These are phyloP conservation scores for Paraconiothyrium brasiliense DNA, from an alignment of 2,329 filamentous ascomycete genomes.

Conservation along the genomic window DNA sequence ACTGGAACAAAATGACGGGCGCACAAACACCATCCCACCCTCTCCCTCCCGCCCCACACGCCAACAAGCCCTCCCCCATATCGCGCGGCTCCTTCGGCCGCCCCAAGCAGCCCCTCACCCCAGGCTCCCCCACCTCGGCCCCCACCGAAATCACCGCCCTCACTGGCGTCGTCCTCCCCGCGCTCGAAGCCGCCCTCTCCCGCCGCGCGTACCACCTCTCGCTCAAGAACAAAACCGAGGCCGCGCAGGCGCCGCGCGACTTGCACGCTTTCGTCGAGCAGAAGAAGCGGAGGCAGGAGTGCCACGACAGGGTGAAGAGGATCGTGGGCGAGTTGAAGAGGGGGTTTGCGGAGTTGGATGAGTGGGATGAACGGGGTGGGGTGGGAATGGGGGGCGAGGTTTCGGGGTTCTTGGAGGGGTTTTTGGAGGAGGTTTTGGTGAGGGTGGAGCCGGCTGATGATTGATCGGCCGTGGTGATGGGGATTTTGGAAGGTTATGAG, in stretches of 20 bases:
- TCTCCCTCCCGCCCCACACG: slow-evolving; percentile 20
- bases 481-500: too few species aligned
- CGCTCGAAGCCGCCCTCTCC: slow-evolving; percentile 88
- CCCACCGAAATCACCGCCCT: slow-evolving; percentile 81
- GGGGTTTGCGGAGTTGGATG: slow-evolving; percentile 89
- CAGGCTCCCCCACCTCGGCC: slow-evolving; percentile 41
- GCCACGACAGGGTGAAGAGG: slow-evolving; percentile 83
- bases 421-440: slow-evolving; percentile 92
- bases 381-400: slow-evolving; percentile 95
- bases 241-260: slow-evolving; percentile 63
- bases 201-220: slow-evolving; percentile 72
- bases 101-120: slow-evolving; percentile 27
- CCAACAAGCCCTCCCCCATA: slow-evolving; percentile 31
- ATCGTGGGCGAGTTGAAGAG: slow-evolving; percentile 84
- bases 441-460: slow-evolving; percentile 88
- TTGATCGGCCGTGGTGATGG: too few species aligned
- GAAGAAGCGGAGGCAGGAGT: slow-evolving; percentile 59
- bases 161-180: slow-evolving; percentile 90
- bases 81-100: slow-evolving; percentile 43
- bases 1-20: slow-evolving; percentile 24
- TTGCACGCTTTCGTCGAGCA: slow-evolving; percentile 61
- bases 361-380: slow-evolving; percentile 83
- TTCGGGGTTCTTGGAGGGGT: slow-evolving; percentile 85
- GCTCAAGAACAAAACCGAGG: slow-evolving; percentile 53
- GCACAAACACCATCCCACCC: slow-evolving; percentile 17